Evolutionary conservation across 1,139 yeast genomes (phyloP).

Genomic region (Pichia sp.): DNA sequence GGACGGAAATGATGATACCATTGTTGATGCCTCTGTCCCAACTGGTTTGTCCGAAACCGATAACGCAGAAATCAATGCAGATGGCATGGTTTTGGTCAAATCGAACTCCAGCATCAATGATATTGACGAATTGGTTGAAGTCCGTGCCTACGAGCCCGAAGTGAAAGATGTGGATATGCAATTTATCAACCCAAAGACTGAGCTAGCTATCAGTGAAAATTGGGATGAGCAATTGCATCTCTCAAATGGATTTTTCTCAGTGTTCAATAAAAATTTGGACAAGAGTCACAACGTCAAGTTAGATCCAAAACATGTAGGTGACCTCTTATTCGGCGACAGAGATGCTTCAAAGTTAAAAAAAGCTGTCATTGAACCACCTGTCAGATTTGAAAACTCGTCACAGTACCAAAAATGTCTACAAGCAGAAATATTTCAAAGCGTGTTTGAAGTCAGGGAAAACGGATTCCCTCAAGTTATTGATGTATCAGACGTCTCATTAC

Average conservation of each 20-base stretch:
- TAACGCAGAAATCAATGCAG: background rate
- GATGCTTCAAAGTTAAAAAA: conserved; percentile 23
- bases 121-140: conserved; percentile 41
- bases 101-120: conserved; percentile 2
- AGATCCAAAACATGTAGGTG: conserved; percentile 41
- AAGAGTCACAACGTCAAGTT: conserved; percentile 26
- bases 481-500: conserved; percentile 29
- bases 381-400: conserved; percentile 13
- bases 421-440: conserved; percentile 16
- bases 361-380: conserved; percentile 11
- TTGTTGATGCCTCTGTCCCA: conserved; percentile 14
- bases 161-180: conserved; percentile 43
- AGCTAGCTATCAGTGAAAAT: conserved; percentile 49
- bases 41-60: conserved; percentile 9
- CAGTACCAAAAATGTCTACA: conserved; percentile 16
- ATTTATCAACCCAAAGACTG: conserved; percentile 38
- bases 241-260: conserved; percentile 53
- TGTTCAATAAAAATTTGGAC: conserved; percentile 34
- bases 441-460: conserved; percentile 16
- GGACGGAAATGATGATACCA: conserved; percentile 12
- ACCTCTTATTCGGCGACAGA: conserved; percentile 49
- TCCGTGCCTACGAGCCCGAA: conserved; percentile 67
- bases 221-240: conserved; percentile 64
- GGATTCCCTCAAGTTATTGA: conserved; percentile 35
- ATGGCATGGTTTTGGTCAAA: conserved; percentile 2